phyloP scores from a whole-genome alignment of 345 rosid genomes.

The Euphorbia tirucalli region DNA sequence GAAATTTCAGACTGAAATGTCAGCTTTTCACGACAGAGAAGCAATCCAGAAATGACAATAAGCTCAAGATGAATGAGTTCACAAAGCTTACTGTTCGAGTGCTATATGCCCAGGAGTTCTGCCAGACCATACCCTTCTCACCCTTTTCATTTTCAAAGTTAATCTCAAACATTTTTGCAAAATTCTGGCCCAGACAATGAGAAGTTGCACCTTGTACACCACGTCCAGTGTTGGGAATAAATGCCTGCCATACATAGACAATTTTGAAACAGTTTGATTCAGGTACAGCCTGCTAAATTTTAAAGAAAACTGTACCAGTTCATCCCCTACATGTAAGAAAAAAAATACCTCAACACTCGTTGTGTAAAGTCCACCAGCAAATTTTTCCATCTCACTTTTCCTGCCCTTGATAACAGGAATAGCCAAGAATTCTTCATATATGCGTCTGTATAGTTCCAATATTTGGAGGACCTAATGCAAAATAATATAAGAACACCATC shows the following conservation, averaged over 20 bases:
- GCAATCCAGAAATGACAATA: neutral
- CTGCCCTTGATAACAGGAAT: constrained; percentile 87
- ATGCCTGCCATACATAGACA: constrained; percentile 53
- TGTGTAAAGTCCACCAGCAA: constrained; percentile 97
- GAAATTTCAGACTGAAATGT: neutral
- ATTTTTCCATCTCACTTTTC: constrained; percentile 97
- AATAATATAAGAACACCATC: no score
- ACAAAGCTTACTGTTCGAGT: constrained; percentile 60
- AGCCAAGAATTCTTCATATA: constrained; percentile 89
- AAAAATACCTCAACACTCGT: constrained; percentile 80
- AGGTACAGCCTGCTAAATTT: constrained; percentile 7
- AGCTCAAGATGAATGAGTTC: neutral
- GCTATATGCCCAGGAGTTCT: constrained; percentile 99
- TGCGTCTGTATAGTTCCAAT: constrained; percentile 80
- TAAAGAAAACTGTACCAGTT: neutral
- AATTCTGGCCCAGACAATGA: constrained; percentile 93
- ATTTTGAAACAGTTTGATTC: neutral
- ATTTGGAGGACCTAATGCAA: constrained; percentile 59
- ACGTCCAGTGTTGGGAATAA: constrained; percentile 94
- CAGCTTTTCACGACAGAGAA: neutral
- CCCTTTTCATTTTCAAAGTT: constrained; percentile 89
- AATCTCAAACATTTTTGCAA: constrained; percentile 95
- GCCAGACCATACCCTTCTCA: constrained; percentile 92
- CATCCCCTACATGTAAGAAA: neutral
- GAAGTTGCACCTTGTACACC: constrained; percentile 99